Evolutionary conservation across 2,329 filamentous ascomycete species (phyloP).

Genomic region (Westerdykella sp.): DNA sequence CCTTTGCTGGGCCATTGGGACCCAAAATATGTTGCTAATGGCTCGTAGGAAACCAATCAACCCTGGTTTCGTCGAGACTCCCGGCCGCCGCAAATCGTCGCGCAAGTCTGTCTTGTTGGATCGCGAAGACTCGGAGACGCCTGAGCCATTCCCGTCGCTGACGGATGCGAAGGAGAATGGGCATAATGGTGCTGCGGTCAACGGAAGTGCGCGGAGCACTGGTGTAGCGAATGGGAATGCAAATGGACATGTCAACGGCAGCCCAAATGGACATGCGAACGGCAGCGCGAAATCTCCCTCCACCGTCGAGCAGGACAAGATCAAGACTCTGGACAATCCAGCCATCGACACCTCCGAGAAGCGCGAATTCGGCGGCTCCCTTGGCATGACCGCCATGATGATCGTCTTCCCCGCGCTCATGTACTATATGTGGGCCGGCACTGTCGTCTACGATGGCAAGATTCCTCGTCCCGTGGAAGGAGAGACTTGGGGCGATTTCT

Average conservation of each 20-base stretch:
- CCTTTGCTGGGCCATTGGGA: not conserved
- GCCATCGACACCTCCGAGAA: constrained; percentile 45
- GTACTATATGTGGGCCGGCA: constrained; percentile 99
- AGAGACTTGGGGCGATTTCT: constrained; percentile 66
- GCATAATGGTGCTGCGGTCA: constrained; percentile 1
- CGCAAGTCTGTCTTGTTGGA: constrained; percentile 37
- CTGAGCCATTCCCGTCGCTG: constrained; percentile 20
- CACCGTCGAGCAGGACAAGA: constrained; percentile 28
- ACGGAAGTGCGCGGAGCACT: constrained; percentile 2
- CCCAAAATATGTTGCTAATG: not conserved
- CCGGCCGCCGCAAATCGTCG: constrained; percentile 39
- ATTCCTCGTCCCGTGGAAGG: constrained; percentile 62
- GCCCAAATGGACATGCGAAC: constrained; percentile 32
- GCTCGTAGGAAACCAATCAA: constrained; percentile 37
- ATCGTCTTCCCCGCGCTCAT: constrained; percentile 86
- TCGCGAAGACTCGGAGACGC: constrained; percentile 24
- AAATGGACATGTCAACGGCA: constrained; percentile 15
- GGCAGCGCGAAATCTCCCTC: constrained; percentile 31
- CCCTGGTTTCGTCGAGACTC: constrained; percentile 46
- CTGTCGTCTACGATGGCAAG: constrained; percentile 83
- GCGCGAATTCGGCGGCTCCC: constrained; percentile 80
- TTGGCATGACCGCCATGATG: constrained; percentile 82
- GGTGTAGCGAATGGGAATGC: constrained; percentile 3
- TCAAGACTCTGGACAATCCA: constrained; percentile 30
- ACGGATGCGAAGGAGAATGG: constrained; percentile 3